These are phyloP conservation scores for Gentiana straminea DNA, from an alignment of 257 asterid genomes.

Conservation along the genomic window DNA sequence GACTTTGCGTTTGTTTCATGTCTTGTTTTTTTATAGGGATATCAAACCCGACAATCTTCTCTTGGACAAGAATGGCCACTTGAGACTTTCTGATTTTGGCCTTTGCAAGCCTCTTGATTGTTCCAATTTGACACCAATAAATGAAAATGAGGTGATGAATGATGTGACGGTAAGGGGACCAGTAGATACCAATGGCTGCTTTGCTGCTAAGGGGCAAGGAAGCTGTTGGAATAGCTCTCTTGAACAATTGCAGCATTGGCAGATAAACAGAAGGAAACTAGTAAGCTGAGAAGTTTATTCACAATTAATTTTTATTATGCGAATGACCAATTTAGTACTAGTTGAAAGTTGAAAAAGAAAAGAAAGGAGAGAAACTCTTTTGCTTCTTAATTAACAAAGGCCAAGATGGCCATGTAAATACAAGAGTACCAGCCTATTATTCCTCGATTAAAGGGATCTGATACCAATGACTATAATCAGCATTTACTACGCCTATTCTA, in stretches of 20 bases:
- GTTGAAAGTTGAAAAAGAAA: no score
- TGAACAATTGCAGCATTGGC: slow-evolving; percentile 92
- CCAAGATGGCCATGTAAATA: no score
- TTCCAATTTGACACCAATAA: slow-evolving; percentile 55
- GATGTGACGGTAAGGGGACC: slow-evolving; percentile 48
- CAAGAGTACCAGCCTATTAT: no score
- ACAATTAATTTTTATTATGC: no score
- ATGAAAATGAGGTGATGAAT: slow-evolving; percentile 58
- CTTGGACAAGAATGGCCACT: slow-evolving; percentile 58
- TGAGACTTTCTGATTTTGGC: slow-evolving; percentile 72
- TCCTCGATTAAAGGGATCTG: no score
- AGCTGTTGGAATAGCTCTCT: slow-evolving; percentile 67
- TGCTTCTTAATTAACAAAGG: no score
- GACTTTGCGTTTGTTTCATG: background rate
- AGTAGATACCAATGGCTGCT: slow-evolving; percentile 40
- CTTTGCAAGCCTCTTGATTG: slow-evolving; percentile 69
- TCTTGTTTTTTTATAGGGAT: slow-evolving; percentile 37
- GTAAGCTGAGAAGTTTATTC: slow-evolving; percentile 26
- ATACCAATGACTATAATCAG: no score
- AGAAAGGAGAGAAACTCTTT: no score
- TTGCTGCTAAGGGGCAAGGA: slow-evolving; percentile 42
- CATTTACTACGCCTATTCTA: no score
- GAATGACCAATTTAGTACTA: no score
- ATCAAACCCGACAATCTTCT: slow-evolving; percentile 79
- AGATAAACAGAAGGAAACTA: slow-evolving; percentile 73